Conservation (phyloP, 2,329 filamentous ascomycete genomes). For the Diaporthe sp. region DNA sequence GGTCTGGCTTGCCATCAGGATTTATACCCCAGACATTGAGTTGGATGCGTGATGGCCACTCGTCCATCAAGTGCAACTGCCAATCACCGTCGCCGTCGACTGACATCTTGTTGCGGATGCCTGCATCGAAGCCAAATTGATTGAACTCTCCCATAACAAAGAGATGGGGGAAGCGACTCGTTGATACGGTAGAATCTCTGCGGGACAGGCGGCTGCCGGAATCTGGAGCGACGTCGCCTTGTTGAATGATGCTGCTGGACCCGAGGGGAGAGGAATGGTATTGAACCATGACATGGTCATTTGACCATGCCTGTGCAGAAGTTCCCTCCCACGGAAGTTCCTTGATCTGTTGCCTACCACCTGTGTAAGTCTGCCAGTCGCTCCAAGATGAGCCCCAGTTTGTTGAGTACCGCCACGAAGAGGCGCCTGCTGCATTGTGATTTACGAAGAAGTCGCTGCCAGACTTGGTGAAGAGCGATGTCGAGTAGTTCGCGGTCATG, state of each 20-base stretch:
- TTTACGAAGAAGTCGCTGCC: conserved; percentile 58
- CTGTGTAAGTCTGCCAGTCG: conserved; percentile 67
- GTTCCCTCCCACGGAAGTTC: conserved; percentile 70
- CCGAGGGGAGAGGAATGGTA: conserved; percentile 72
- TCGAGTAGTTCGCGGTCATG: conserved; percentile 68
- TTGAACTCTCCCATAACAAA: conserved; percentile 74
- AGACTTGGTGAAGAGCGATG: conserved; percentile 60
- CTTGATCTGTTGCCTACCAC: conserved; percentile 62
- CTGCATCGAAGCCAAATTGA: conserved; percentile 73
- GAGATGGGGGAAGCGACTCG: conserved; percentile 71
- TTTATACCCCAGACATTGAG: conserved; percentile 77
- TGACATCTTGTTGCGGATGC: conserved; percentile 65
- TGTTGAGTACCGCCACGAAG: conserved; percentile 72
- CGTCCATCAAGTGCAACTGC: conserved; percentile 71
- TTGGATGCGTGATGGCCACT: conserved; percentile 73
- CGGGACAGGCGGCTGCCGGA: conserved; percentile 4
- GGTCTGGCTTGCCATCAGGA: conserved; percentile 71
- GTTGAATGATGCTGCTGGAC: conserved; percentile 71
- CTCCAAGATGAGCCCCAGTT: conserved; percentile 72
- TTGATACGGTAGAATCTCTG: neutral
- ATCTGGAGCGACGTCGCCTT: conserved; percentile 61
- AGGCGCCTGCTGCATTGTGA: conserved; percentile 72
- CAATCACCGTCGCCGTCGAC: conserved; percentile 64
- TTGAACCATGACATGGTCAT: conserved; percentile 72
- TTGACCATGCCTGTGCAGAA: conserved; percentile 67